phyloP scores from a whole-genome alignment of 352 stramenopile genomes.

The Thalassiosira allenii region DNA sequence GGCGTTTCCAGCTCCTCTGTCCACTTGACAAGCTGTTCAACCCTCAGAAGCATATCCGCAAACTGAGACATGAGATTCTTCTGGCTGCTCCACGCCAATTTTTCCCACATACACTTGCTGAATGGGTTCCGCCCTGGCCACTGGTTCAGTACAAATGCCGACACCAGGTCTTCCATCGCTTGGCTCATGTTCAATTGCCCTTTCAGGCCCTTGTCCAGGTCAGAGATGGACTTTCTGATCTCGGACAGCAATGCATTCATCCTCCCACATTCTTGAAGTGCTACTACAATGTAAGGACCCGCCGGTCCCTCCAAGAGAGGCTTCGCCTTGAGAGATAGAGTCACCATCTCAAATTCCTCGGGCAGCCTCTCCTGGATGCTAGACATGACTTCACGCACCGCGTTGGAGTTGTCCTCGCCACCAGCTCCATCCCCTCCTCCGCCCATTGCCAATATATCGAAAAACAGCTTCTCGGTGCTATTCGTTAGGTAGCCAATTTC shows the following conservation, averaged over 20 bases:
- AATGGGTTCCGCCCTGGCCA: conserved; percentile 95
- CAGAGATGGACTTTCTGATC: conserved; percentile 94
- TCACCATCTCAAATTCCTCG: conserved; percentile 94
- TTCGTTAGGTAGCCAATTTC: conserved; percentile 98
- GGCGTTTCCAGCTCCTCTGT: conserved; percentile 95
- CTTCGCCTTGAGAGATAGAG: conserved; percentile 96
- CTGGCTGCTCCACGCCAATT: conserved; percentile 92
- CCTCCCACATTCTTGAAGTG: conserved; percentile 96
- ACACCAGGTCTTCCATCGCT: conserved; percentile 95
- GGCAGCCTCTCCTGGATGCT: conserved; percentile 91
- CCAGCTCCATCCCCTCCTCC: conserved; percentile 89
- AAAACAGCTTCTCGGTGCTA: conserved; percentile 94
- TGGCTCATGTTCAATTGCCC: conserved; percentile 98
- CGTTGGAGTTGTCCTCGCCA: conserved; percentile 89
- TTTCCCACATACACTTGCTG: conserved; percentile 95
- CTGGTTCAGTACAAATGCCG: conserved; percentile 89
- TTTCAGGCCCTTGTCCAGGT: conserved; percentile 94
- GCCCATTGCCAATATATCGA: conserved; percentile 93
- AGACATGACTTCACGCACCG: conserved; percentile 91
- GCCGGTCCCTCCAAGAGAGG: conserved; percentile 90
- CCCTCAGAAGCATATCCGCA: conserved; percentile 90
- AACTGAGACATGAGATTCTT: conserved; percentile 92
- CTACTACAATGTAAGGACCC: conserved; percentile 93
- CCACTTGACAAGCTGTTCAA: conserved; percentile 96
- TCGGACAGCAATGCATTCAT: conserved; percentile 95